A percentile compares a stretch with the other conserved stretches of the same genome.
These are phyloP conservation scores for Pseudofabraea citricarpa DNA, from an alignment of 2,329 filamentous ascomycete species.

Conservation along the genomic window DNA sequence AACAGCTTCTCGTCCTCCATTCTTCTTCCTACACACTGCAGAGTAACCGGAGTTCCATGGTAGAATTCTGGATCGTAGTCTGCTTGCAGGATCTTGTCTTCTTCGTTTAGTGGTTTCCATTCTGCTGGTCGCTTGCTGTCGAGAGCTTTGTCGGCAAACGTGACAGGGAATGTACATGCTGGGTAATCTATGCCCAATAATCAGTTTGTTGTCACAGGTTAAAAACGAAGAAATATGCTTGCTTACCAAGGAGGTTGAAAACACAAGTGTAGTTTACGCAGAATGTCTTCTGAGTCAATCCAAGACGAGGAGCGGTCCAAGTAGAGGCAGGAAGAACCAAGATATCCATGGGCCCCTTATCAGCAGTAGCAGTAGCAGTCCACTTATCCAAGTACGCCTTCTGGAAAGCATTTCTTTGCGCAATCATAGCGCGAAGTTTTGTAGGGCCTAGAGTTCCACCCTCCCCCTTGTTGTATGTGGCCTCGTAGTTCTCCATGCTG, in stretches of 20 bases:
- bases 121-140: conserved; percentile 22
- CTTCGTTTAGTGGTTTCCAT: conserved; percentile 23
- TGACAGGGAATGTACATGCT: conserved; percentile 37
- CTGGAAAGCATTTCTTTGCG: conserved; percentile 27
- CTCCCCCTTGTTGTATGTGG: conserved; percentile 20
- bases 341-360: conserved; percentile 28
- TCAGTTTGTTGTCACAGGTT: conserved; percentile 8
- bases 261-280: conserved; percentile 26
- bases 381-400: conserved; percentile 32
- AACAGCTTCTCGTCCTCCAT: conserved; percentile 29
- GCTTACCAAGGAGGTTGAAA: conserved; percentile 26
- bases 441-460: conserved; percentile 22
- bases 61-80: conserved; percentile 28
- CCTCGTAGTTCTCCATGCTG: conserved; percentile 26
- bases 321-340: conserved; percentile 28
- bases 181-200: conserved; percentile 21
- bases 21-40: conserved; percentile 25
- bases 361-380: conserved; percentile 26
- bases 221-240: neutral
- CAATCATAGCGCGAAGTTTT: conserved; percentile 26
- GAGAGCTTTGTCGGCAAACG: conserved; percentile 33
- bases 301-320: conserved; percentile 31
- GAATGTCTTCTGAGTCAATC: conserved; percentile 22
- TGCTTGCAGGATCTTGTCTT: conserved; percentile 21
- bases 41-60: conserved; percentile 23